Conservation (phyloP, 495 filamentous ascomycete genomes). For the Pseudevernia furfuracea region DNA sequence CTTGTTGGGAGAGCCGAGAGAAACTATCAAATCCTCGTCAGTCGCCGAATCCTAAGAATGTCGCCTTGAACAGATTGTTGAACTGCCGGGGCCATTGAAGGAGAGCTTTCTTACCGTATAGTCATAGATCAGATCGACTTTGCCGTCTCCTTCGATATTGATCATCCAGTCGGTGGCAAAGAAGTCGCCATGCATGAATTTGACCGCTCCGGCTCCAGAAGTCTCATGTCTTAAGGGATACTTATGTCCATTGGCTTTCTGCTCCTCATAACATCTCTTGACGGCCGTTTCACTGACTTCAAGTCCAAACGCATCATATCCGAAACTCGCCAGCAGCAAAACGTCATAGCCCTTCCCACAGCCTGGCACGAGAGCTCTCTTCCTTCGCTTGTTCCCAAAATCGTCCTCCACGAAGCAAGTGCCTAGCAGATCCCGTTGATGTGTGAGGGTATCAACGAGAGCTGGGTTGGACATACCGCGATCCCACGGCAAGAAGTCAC, state of each 20-base stretch:
- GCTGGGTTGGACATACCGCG: constrained; percentile 57
- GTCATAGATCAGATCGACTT: constrained; percentile 77
- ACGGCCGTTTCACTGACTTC: constrained; percentile 56
- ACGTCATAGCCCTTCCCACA: constrained; percentile 75
- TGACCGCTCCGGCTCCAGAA: constrained; percentile 46
- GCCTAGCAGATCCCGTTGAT: constrained; percentile 42
- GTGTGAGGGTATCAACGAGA: constrained; percentile 52
- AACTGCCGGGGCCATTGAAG: neutral
- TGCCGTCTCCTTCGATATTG: constrained; percentile 36
- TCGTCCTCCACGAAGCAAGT: constrained; percentile 30
- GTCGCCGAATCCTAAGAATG: neutral
- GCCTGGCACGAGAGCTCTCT: constrained; percentile 57
- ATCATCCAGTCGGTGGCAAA: constrained; percentile 57
- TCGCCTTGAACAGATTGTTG: neutral
- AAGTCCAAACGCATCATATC: constrained; percentile 67
- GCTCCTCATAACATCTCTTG: constrained; percentile 45
- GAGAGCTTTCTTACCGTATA: constrained; percentile 55
- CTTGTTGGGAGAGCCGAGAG: constrained; percentile 65
- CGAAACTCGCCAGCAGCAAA: constrained; percentile 58
- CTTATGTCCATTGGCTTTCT: constrained; percentile 31
- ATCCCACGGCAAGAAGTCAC: constrained; percentile 62
- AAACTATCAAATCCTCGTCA: constrained; percentile 47
- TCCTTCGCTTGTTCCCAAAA: constrained; percentile 28
- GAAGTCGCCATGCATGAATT: constrained; percentile 63
- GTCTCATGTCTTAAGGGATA: constrained; percentile 43